Base-by-base conservation (phyloP, 345 rosid genomes). In the Gossypium raimondii region DNA sequence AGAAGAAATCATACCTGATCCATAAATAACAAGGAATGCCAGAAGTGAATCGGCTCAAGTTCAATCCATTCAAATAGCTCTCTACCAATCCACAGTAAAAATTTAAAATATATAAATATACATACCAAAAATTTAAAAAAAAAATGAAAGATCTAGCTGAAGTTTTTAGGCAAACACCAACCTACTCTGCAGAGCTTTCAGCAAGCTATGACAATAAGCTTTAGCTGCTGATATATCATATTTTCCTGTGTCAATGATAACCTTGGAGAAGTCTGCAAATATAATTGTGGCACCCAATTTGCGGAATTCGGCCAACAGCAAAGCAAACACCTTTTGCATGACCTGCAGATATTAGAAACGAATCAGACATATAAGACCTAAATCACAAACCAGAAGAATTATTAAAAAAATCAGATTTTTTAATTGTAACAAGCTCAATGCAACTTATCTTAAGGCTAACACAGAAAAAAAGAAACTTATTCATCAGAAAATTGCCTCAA, bases 291-390 rank as follows among this genome's bases (percentile, higher is more conserved):
- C 97, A 78, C 98, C 97, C 73, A 94, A 85, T 86, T 90, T 94
- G 77, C 97, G 97, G 68, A 92, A 86, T 81, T 92, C 98, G 38
- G 93, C 89, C 93, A 94, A 79, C 72, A 94, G 84, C 81, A 94
- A 76, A 16, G 98, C 98, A 84, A 94, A 94, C 80, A 94, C 88
- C 89, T 94, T 94, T 85, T 89, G 97, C 98, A 92, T 94, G 86
- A 90, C 96, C 97, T 94, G n/a, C 25, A 60, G 78, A 53, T 48
- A 34, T 69, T 16, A 68, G 59, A 50, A 68, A 78, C 53, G 70
- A 75, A 43, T 16, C 34, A 24, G 82, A 73, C 11, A 14, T 25
- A 22, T 9, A 52, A 38, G 11, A 66, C 17, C 5, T 2, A 45
- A 52, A 14, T 41, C 56, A 51, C 55, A 51, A 51, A 51, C 56